A percentile compares a stretch with the other conserved stretches of the same genome.
Evolutionary conservation across 139 green algal genomes (phyloP).

Genomic region (Pleodorina starrii): DNA sequence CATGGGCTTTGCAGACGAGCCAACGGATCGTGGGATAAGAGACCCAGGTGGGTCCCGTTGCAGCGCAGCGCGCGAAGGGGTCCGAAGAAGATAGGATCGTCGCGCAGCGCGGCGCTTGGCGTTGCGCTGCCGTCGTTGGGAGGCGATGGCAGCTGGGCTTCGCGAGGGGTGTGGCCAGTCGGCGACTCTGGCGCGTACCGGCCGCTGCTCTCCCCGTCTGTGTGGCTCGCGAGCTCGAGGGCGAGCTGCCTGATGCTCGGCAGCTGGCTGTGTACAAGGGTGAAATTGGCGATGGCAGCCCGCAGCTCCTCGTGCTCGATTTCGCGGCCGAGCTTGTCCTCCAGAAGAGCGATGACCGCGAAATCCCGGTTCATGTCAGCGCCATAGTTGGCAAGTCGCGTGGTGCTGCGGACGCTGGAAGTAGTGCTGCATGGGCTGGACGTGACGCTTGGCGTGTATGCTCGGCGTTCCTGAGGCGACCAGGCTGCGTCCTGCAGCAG

Average conservation of each 20-base stretch:
- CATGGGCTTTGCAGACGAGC: neutral
- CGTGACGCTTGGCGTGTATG: neutral
- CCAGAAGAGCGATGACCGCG: neutral
- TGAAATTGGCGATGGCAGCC: slow-evolving; percentile 17
- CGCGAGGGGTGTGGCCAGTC: neutral
- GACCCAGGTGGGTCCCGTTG: neutral
- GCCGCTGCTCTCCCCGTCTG: neutral
- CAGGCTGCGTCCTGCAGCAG: no score
- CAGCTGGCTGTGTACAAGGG: neutral
- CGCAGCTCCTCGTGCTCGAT: slow-evolving; percentile 26
- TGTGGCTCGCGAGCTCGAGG: neutral
- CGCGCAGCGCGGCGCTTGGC: neutral
- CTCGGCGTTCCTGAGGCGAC: neutral
- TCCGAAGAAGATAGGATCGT: neutral
- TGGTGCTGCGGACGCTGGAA: slow-evolving; percentile 12
- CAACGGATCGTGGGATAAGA: neutral
- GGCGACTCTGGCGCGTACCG: neutral
- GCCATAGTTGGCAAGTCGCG: neutral
- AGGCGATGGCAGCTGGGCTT: neutral
- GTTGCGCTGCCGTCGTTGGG: neutral
- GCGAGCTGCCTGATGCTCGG: slow-evolving; percentile 22
- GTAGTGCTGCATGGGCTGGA: neutral
- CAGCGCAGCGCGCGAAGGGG: neutral
- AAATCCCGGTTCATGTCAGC: slow-evolving; percentile 46
- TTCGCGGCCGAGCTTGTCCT: slow-evolving; percentile 12